Conservation (phyloP, 768 basidiomycete species). For the Kwoniella pini region DNA sequence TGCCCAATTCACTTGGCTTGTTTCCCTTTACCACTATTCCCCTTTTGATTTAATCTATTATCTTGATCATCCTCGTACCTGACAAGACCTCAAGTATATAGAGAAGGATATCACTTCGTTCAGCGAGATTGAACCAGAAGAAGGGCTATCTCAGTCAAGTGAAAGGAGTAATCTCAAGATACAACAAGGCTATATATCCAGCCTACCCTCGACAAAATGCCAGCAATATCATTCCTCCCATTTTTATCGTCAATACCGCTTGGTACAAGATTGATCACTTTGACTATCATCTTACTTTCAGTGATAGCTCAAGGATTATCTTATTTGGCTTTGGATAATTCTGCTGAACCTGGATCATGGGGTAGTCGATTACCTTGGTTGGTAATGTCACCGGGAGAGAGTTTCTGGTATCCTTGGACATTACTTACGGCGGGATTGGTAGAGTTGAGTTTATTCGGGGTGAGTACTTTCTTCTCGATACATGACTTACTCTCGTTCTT, state of each 20-base stretch:
- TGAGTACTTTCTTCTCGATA: conserved; percentile 56
- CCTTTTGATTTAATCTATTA: not conserved
- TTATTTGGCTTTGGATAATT: conserved; percentile 21
- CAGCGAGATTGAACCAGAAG: too few relatives aligned
- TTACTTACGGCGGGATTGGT: conserved; percentile 84
- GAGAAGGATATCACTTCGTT: too few relatives aligned
- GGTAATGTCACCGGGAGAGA: conserved; percentile 75
- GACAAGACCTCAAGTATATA: too few relatives aligned
- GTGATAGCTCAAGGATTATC: conserved; percentile 26
- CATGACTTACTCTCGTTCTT: too few relatives aligned
- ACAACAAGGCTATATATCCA: too few relatives aligned
- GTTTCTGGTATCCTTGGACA: conserved; percentile 88
- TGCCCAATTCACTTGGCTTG: not conserved
- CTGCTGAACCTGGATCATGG: conserved; percentile 4
- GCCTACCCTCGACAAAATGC: conserved; percentile 37
- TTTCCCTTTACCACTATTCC: not conserved
- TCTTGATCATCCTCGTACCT: not conserved
- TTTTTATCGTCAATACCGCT: conserved; percentile 53
- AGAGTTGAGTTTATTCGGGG: conserved; percentile 81
- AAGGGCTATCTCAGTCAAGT: too few relatives aligned
- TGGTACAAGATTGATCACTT: conserved; percentile 44
- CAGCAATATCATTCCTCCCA: conserved; percentile 52
- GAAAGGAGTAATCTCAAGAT: too few relatives aligned
- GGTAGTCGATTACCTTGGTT: conserved; percentile 63
- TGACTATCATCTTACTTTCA: conserved; percentile 34